phyloP scores from a whole-genome alignment of 257 asterid genomes.

The Fraxinus cuspidata region DNA sequence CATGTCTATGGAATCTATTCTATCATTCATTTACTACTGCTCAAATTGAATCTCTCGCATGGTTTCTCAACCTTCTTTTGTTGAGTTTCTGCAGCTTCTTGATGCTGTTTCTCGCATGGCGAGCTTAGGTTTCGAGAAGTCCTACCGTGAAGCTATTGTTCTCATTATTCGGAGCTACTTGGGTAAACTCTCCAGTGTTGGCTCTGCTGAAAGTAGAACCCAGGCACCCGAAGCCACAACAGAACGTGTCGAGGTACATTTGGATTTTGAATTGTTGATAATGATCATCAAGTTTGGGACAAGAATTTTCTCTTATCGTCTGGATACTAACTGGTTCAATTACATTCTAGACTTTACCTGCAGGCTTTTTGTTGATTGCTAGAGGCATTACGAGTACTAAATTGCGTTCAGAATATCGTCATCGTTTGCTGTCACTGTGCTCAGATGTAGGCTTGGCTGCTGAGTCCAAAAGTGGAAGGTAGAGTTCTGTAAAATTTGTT shows the following conservation, averaged over 20 bases:
- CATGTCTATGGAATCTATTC: background rate
- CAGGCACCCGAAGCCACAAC: slow-evolving; percentile 85
- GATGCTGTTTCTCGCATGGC: slow-evolving; percentile 99
- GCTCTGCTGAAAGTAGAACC: slow-evolving; percentile 87
- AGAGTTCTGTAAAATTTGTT: slow-evolving; percentile 31
- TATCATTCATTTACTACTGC: slow-evolving; percentile 1
- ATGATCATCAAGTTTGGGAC: slow-evolving; percentile 22
- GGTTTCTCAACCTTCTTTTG: slow-evolving; percentile 55
- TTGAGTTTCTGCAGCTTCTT: slow-evolving; percentile 96
- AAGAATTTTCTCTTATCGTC: slow-evolving; percentile 29
- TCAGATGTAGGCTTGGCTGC: slow-evolving; percentile 99
- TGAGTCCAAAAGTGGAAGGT: slow-evolving; percentile 94
- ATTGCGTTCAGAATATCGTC: slow-evolving; percentile 92
- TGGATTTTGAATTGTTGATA: slow-evolving; percentile 21
- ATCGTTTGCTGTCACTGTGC: slow-evolving; percentile 92
- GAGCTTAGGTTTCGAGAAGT: slow-evolving; percentile 93
- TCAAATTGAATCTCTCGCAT: slow-evolving; percentile 27
- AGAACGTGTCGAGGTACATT: slow-evolving; percentile 90
- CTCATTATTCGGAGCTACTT: slow-evolving; percentile 89
- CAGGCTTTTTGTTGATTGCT: slow-evolving; percentile 92
- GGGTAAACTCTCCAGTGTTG: slow-evolving; percentile 79
- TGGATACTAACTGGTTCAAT: slow-evolving; percentile 75
- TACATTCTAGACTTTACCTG: slow-evolving; percentile 95
- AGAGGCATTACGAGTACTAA: slow-evolving; percentile 63
- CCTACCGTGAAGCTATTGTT: slow-evolving; percentile 97